Evolutionary conservation across 768 basidiomycete species (phyloP).

Genomic region (Boletus rubescentipes): DNA sequence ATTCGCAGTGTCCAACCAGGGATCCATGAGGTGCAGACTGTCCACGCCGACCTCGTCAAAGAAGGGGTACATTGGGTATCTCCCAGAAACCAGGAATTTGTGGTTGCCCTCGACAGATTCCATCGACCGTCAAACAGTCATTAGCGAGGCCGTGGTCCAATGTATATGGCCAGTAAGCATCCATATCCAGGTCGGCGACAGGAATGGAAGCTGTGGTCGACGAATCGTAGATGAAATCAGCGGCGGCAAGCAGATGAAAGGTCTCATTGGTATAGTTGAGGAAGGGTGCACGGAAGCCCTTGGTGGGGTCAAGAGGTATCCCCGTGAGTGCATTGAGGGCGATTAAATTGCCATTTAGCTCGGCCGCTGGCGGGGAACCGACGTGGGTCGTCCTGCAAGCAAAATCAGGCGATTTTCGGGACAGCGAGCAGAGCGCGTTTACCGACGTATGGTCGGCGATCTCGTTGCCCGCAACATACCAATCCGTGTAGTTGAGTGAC

Average conservation of each 20-base stretch:
- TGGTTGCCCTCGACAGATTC: not conserved
- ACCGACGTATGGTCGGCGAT: conserved; percentile 8
- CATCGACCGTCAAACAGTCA: not conserved
- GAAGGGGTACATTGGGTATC: not conserved
- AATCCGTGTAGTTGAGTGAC: conserved; percentile 5
- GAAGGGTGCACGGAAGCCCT: conserved; percentile 1
- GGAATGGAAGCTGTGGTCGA: conserved; percentile 1
- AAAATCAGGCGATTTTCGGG: not conserved
- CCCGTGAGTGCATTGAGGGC: not conserved
- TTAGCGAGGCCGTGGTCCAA: conserved; percentile 6
- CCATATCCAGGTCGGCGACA: not conserved
- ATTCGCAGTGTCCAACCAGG: not conserved
- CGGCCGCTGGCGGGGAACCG: not conserved
- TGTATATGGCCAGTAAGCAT: conserved; percentile 6
- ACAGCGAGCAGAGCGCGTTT: not conserved
- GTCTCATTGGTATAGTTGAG: conserved; percentile 1
- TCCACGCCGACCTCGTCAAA: not conserved
- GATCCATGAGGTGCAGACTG: not conserved
- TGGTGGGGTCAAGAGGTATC: not conserved
- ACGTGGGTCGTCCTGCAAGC: conserved; percentile 1
- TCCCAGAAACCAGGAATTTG: not conserved
- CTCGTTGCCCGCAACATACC: conserved; percentile 5
- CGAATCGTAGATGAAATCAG: not conserved
- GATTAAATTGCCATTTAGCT: conserved; percentile 4
- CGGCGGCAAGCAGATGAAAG: not conserved